Conservation (phyloP, 805 yeast genomes). For the Suhomyces sp. region DNA sequence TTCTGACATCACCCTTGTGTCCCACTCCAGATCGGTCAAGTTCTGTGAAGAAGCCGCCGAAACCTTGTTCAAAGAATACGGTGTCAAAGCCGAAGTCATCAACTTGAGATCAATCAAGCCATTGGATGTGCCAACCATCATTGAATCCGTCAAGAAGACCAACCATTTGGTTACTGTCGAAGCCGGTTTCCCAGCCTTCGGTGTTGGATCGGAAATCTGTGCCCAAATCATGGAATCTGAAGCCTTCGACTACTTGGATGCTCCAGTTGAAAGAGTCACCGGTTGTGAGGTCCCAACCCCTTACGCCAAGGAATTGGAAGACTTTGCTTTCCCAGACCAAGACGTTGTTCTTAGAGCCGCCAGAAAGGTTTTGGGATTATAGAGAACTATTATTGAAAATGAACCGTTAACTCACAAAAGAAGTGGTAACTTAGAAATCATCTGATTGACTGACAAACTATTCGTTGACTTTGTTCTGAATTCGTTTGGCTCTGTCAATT, state of each 20-base stretch:
- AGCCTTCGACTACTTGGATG: constrained; percentile 96
- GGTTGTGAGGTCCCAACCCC: constrained; percentile 99
- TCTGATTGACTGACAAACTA: too few relatives aligned
- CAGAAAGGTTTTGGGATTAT: constrained; percentile 74
- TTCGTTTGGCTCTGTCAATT: too few relatives aligned
- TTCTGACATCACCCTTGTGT: constrained; percentile 81
- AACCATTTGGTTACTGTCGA: constrained; percentile 95
- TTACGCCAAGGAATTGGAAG: constrained; percentile 93
- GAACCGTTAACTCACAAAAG: too few relatives aligned
- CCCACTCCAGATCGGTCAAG: constrained; percentile 89
- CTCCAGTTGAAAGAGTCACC: constrained; percentile 97
- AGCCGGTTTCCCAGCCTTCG: constrained; percentile 97
- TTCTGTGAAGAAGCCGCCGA: constrained; percentile 90
- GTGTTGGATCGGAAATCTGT: constrained; percentile 97
- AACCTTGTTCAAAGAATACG: constrained; percentile 75
- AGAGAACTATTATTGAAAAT: too few relatives aligned
- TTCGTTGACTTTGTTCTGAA: too few relatives aligned
- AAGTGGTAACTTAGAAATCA: too few relatives aligned
- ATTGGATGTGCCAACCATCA: constrained; percentile 81
- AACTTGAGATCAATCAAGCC: constrained; percentile 98
- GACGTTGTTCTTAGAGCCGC: constrained; percentile 85
- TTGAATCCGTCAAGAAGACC: constrained; percentile 91
- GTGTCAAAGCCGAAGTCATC: constrained; percentile 88
- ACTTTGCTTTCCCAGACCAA: constrained; percentile 97
- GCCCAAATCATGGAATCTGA: constrained; percentile 98